phyloP scores from a whole-genome alignment of 176 grass and related monocot species.

The Luzula sylvatica region DNA sequence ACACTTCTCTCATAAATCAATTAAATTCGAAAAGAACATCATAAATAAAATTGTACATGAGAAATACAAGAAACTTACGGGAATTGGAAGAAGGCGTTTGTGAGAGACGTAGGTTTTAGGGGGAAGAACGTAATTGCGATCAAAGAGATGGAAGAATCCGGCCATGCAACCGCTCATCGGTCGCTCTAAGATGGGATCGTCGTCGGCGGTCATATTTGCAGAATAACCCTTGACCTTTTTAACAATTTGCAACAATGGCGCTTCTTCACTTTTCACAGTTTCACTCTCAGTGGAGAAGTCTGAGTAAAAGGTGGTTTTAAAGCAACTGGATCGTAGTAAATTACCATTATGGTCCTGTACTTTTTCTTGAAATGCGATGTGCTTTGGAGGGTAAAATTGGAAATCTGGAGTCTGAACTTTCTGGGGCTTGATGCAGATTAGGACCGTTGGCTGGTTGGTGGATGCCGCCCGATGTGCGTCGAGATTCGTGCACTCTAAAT shows the following conservation, averaged over 20 bases:
- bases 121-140: constrained; percentile 17
- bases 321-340: neutral
- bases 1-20: no score
- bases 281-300: neutral
- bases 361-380: neutral
- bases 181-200: constrained; percentile 3
- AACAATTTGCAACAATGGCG: no score
- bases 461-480: constrained; percentile 7
- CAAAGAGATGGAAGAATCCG: constrained; percentile 30
- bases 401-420: constrained; percentile 7
- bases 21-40: no score
- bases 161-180: constrained; percentile 29
- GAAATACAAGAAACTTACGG: neutral
- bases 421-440: neutral
- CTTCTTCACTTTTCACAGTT: neutral
- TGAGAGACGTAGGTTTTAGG: constrained; percentile 18
- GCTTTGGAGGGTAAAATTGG: neutral
- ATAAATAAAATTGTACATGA: no score
- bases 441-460: constrained; percentile 16
- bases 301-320: neutral
- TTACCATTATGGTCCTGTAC: neutral
- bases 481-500: constrained; percentile 11
- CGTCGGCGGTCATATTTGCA: neutral
- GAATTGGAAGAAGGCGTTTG: neutral
- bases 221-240: neutral